Conservation (phyloP, 2,329 filamentous ascomycete species). For the Penicillium sp. region DNA sequence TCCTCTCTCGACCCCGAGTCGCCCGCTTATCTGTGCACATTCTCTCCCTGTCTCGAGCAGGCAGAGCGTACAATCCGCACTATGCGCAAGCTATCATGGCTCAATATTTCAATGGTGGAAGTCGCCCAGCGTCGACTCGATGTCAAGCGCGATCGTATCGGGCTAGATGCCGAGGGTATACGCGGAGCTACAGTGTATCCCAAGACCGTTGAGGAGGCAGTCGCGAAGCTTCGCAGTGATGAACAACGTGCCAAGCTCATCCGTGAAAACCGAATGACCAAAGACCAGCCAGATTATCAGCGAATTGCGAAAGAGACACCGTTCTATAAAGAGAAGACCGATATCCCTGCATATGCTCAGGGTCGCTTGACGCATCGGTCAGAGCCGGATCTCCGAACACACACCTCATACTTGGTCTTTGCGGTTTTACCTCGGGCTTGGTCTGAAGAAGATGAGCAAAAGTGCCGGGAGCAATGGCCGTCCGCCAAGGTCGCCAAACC, state of each 20-base stretch:
- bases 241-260: constrained; percentile 68
- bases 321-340: constrained; percentile 31
- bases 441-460: constrained; percentile 76
- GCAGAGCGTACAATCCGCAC: constrained; percentile 80
- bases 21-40: constrained; percentile 81
- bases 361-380: constrained; percentile 77
- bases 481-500: constrained; percentile 53
- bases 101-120: constrained; percentile 91
- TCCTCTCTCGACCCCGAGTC: constrained; percentile 69
- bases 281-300: constrained; percentile 22
- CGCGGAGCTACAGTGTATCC: constrained; percentile 67
- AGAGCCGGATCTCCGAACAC: constrained; percentile 87
- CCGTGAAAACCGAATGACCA: constrained; percentile 46
- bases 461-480: constrained; percentile 64
- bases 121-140: constrained; percentile 77
- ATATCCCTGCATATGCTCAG: constrained; percentile 63
- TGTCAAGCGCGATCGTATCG: constrained; percentile 76
- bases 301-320: constrained; percentile 18
- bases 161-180: constrained; percentile 66
- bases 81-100: constrained; percentile 80
- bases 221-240: constrained; percentile 70
- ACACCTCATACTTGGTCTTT: constrained; percentile 96
- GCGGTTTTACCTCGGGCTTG: constrained; percentile 84
- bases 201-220: constrained; percentile 72
- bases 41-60: constrained; percentile 96